Base-by-base conservation (phyloP, 2,329 filamentous ascomycete species). In the Dactylella cylindrospora region DNA sequence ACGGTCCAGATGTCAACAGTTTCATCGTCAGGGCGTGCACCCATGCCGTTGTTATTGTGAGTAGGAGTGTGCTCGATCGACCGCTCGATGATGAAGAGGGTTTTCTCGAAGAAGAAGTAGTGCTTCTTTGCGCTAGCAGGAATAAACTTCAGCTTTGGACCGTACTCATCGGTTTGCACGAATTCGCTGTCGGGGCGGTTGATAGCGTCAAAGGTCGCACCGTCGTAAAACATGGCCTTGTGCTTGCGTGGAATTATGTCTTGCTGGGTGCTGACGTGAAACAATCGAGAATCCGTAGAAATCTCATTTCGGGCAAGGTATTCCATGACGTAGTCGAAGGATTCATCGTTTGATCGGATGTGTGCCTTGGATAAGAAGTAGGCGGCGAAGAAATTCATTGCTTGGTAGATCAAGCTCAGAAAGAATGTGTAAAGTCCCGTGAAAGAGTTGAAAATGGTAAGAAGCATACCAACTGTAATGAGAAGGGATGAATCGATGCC, bases 41-140 rank as follows among this genome's bases (percentile, higher is more conserved):
- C 51, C 76, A 76, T 70, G 5, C 76, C 76, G 33, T 77, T 75
- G 46, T 75, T 76, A n/a, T 44, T 62, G 38, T 62, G 57, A 12
- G 57, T 62, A 2, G 57, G 49, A 70, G 72, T 5, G 32, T 65
- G 54, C 15, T 65, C 51, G 36, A 65, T 65, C 7, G 71, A 71
- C 8, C 83, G 78, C 43, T 77, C 75, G 67, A 85, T 84, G 33
- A 81, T 73, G 23, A 88, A 74, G 1, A 82, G 72, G 4, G 76
- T 76, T 5, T 79, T 76, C 39, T 77, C 78, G 71, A 83, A 88
- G 78, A 81, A 84, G 72, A 89, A 88, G 68, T 79, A 81, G 70
- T 88, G 83, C 22, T 53, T 66, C 65, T 74, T 79, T 5, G 85
- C 85, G 52, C 83, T 80, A 0, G 80, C 80, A 0, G 85, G 85